Base-by-base conservation (phyloP, 495 filamentous ascomycete genomes). In the Astrocystis sublimbata region DNA sequence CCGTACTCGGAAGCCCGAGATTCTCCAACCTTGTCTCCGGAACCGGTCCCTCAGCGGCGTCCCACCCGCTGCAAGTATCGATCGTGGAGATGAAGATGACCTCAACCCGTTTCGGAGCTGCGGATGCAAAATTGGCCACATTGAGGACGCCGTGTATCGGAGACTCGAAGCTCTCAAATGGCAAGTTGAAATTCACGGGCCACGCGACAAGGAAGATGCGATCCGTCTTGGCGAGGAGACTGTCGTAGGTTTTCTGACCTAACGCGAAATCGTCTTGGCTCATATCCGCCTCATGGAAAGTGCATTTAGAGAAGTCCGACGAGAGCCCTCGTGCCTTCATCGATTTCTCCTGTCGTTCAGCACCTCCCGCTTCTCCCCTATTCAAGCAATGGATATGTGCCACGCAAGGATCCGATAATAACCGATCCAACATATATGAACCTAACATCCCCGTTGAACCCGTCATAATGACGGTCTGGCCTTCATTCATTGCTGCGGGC, bases 121-220 rank as follows among this genome's bases (percentile, higher is more conserved):
- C 53, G 45, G 68, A 43, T 41, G 72, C 75, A 33, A 86, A 83
- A 50, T 83, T 73, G 1, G 81, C 70, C 15, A 85, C 73, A 31
- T 75, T 73, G 24, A 78, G 71, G 17, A 85, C 73, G 8, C 83
- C 82, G 3, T 59, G 60, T 41, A 86, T 78, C 54, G 81, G 75
- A 8, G 77, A 73, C 38, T 80, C 75, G 42, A 85, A 86, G 4
- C 76, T 78, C 15, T 71, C 71, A 50, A 85, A 66, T 0, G 80
- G 65, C 35, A 73, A 68, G 64, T 85, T 83, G 75, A 86, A 86
- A 68, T 86, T 76, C 21, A 86, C 83, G 1, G 74, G 77, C 84
- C 84, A 87, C 50, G 81, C 79, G 69, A 80, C 82, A 74, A 85
- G 83, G 62, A 85, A 79, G 31, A 86, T 76, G 38, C 75, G 73